phyloP scores from a whole-genome alignment of 176 grass and related monocot species.

The Oryza glaberrima region DNA sequence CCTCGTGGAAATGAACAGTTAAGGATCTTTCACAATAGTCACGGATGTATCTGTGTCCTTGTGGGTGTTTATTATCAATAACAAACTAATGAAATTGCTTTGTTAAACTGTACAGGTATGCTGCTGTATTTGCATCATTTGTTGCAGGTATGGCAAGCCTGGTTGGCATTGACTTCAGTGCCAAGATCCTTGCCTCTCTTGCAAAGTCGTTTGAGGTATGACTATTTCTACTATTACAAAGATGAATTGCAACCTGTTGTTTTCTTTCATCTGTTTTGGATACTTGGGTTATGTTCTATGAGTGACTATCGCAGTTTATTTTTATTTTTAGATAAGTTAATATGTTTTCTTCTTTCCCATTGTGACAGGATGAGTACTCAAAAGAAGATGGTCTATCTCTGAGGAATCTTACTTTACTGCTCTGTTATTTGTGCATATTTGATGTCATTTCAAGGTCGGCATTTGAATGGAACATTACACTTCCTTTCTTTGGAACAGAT shows the following conservation, averaged over 20 bases:
- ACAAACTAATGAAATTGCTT: slow-evolving; percentile 29
- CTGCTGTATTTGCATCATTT: slow-evolving; percentile 87
- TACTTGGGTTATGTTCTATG: slow-evolving; percentile 4
- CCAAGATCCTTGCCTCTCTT: slow-evolving; percentile 81
- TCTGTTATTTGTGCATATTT: slow-evolving; percentile 85
- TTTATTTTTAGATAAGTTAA: slow-evolving; percentile 14
- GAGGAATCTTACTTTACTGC: slow-evolving; percentile 76
- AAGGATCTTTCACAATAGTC: slow-evolving; percentile 34
- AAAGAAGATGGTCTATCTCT: slow-evolving; percentile 80
- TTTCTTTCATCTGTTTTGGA: background rate
- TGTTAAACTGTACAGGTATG: slow-evolving; percentile 63
- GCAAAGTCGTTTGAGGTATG: slow-evolving; percentile 86
- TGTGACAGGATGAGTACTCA: slow-evolving; percentile 75
- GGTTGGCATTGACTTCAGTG: slow-evolving; percentile 91
- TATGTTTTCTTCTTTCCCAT: slow-evolving; percentile 28
- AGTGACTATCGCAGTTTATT: slow-evolving; percentile 1
- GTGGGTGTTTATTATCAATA: slow-evolving; percentile 8
- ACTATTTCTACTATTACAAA: slow-evolving; percentile 15
- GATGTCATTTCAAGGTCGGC: slow-evolving; percentile 80
- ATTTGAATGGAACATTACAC: slow-evolving; percentile 23
- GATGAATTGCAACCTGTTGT: background rate
- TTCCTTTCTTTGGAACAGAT: slow-evolving; percentile 32
- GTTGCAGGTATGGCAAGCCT: slow-evolving; percentile 91
- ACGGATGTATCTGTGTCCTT: slow-evolving; percentile 5
- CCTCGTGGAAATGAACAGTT: slow-evolving; percentile 88